Base-by-base conservation (phyloP, 768 basidiomycete genomes). In the Tricholoma hemisulphureum region DNA sequence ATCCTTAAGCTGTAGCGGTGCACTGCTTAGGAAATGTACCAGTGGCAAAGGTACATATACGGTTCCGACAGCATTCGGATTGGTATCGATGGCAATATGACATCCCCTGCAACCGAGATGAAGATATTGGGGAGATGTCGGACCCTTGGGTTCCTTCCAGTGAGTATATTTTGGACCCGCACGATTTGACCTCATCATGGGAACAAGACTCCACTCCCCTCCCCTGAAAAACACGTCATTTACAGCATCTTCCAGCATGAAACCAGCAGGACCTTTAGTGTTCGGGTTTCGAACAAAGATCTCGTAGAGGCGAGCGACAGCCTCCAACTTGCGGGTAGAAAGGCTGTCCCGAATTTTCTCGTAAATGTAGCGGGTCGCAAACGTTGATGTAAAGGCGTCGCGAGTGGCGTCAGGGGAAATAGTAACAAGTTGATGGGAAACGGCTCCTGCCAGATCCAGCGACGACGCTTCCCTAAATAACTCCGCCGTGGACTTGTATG, bases 181-280 rank as follows among this genome's bases (percentile, higher is more conserved):
- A 54, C 41, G 41, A 49, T 50, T 48, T 49, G 58, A 59, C 34
- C 37, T 59, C 48, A 21, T 51, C 59, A 60, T 56, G 55, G 16
- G 26, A 37, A 56, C 32, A 53, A 62, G 37, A 28, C 49, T 51
- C 59, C 61, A 62, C 55, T 60, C 29, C 51, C 61, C 59, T 41
- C 61, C 61, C 37, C 51, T 60, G 53, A 18, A 34, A 41, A 63
- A 63, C 39, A 63, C 35, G 41, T 63, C 51, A 49, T 58, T 53
- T 55, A 60, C 51, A 57, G 54, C 58, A 55, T 63, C 58, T 52
- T 60, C 58, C 59, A 63, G 57, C 46, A 63, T 53, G 51, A 51
- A 57, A 34, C 61, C 59, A 60, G 56, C 61, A 54, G 50, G 32
- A 37, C 1, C 49, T 49, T 26, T 63, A 23, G 61, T 53, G 48